phyloP scores from a whole-genome alignment of 2,329 filamentous ascomycete genomes.

The Colletotrichum sp. region DNA sequence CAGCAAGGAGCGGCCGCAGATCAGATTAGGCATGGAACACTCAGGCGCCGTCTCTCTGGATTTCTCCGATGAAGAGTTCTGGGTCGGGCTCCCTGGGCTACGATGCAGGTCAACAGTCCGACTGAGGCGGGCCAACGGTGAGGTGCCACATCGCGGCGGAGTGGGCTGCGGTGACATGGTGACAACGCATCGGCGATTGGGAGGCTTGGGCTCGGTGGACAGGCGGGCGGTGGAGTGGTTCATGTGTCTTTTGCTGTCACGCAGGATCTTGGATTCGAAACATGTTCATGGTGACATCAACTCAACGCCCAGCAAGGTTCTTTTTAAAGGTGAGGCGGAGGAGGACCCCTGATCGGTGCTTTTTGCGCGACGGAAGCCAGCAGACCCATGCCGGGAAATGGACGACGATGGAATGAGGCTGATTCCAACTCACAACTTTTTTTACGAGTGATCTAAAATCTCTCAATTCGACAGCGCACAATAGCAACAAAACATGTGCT shows the following conservation, averaged over 20 bases:
- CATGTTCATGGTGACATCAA: not conserved
- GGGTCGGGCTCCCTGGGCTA: not conserved
- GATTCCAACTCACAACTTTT: not conserved
- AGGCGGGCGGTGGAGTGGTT: not conserved
- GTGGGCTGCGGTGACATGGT: slow-evolving; percentile 1
- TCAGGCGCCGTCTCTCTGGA: not conserved
- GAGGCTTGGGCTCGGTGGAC: not conserved
- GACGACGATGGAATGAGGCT: not conserved
- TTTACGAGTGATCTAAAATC: not conserved
- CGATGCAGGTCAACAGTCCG: not conserved
- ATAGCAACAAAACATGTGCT: not conserved
- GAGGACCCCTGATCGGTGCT: not conserved
- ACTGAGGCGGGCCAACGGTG: slow-evolving; percentile 1
- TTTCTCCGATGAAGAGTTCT: not conserved
- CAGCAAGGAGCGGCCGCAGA: not conserved
- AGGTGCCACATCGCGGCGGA: slow-evolving; percentile 11
- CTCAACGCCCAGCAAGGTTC: not conserved
- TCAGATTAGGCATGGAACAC: not conserved
- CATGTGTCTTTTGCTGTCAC: not conserved
- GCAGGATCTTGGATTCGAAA: not conserved
- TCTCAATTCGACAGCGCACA: not conserved
- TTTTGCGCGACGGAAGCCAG: not conserved
- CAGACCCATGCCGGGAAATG: not conserved
- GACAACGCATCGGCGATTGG: slow-evolving; percentile 10
- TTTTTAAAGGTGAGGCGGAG: not conserved